These are phyloP conservation scores for Vitis rupestris DNA, from an alignment of 164 flowering plant species.

Conservation along the genomic window DNA sequence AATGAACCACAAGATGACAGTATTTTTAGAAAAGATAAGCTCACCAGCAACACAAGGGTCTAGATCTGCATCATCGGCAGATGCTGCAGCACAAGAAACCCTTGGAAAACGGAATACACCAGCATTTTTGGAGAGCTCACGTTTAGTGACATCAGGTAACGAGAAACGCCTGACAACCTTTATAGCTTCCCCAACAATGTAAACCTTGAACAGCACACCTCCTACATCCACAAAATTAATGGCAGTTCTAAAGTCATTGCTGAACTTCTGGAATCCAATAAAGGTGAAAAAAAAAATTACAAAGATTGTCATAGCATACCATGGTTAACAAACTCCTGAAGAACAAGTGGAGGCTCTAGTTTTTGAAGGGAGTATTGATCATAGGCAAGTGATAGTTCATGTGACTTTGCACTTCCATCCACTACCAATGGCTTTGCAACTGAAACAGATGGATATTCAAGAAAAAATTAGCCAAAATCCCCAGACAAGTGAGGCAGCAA, in stretches of 20 bases:
- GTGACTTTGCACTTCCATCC: constrained; percentile 89
- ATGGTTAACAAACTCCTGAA: constrained; percentile 97
- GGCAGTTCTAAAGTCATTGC: background rate
- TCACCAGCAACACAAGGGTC: constrained; percentile 89
- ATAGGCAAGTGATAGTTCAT: constrained; percentile 85
- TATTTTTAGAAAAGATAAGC: constrained; percentile 10
- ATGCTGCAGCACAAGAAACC: constrained; percentile 96
- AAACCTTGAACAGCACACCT: constrained; percentile 93
- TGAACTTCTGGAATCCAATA: background rate
- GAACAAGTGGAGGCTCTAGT: constrained; percentile 92
- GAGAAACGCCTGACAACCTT: constrained; percentile 93
- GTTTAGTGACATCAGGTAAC: constrained; percentile 72
- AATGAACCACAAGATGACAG: background rate
- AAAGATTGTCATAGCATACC: constrained; percentile 38
- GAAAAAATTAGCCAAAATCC: background rate
- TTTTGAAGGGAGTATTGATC: constrained; percentile 72
- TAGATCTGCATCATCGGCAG: constrained; percentile 93
- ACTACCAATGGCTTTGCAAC: constrained; percentile 92
- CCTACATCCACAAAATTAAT: constrained; percentile 40
- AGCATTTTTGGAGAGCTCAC: constrained; percentile 52
- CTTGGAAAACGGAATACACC: constrained; percentile 87
- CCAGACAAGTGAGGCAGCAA: background rate
- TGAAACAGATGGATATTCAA: constrained; percentile 27
- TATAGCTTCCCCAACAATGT: constrained; percentile 84
- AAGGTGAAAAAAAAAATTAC: background rate